Evolutionary conservation across 2,329 filamentous ascomycete genomes (phyloP).

Genomic region (Monilinia laxa): DNA sequence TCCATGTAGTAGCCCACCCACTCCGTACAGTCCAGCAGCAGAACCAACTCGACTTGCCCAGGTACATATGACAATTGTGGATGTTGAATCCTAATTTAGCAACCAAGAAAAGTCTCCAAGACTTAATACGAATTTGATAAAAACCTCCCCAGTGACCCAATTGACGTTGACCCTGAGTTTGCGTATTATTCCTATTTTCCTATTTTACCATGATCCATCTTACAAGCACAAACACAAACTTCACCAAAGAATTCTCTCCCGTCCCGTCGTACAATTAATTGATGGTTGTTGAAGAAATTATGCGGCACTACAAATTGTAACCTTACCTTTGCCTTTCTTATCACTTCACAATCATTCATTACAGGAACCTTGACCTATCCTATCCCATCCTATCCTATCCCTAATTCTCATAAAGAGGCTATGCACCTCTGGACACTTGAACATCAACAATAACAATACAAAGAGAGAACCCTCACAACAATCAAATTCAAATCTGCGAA

Average conservation of each 20-base stretch:
- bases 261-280: no score
- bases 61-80: constrained; percentile 20
- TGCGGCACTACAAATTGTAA: neutral
- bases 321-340: no score
- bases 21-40: no score
- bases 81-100: constrained; percentile 22
- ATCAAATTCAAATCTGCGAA: neutral
- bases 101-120: constrained; percentile 16
- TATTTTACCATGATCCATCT: neutral
- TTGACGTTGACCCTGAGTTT: neutral
- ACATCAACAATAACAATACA: no score
- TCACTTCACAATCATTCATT: neutral
- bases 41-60: no score
- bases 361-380: no score
- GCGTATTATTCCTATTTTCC: neutral
- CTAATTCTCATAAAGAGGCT: constrained; percentile 27
- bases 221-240: neutral
- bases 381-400: neutral
- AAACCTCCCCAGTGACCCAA: neutral
- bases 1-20: no score
- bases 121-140: constrained; percentile 20
- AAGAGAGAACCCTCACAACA: no score
- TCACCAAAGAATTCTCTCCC: constrained; percentile 6
- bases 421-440: constrained; percentile 20
- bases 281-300: constrained; percentile 2